phyloP scores from a whole-genome alignment of 2,329 filamentous ascomycete species.

The Colletotrichum camelliae region DNA sequence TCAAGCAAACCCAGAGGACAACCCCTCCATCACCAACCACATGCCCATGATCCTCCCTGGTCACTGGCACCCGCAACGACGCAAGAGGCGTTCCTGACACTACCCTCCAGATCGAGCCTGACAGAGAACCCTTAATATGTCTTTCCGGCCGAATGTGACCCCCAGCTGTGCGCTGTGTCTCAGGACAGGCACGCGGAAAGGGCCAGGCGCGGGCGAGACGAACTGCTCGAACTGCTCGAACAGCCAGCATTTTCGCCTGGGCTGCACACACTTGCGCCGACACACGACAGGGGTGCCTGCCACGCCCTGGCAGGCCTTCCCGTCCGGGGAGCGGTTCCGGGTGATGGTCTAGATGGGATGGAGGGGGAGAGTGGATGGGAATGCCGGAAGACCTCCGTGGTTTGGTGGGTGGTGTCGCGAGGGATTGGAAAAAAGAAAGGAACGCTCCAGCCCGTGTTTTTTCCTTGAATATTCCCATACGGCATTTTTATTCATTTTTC shows the following conservation, averaged over 20 bases:
- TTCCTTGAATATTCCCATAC: neutral
- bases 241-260: neutral
- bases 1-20: neutral
- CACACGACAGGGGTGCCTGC: neutral
- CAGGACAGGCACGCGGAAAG: neutral
- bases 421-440: neutral
- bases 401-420: neutral
- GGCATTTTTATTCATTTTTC: neutral
- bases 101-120: neutral
- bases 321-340: conserved; percentile 13
- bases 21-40: neutral
- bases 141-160: neutral
- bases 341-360: neutral
- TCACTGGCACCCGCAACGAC: conserved; percentile 1
- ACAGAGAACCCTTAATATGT: neutral
- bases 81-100: conserved; percentile 16
- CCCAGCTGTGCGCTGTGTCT: neutral
- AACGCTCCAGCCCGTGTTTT: neutral
- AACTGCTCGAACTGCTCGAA: neutral
- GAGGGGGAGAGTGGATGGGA: neutral
- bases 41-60: neutral
- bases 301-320: conserved; percentile 13
- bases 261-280: neutral
- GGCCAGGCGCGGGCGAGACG: neutral
- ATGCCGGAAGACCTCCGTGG: neutral